Conservation (phyloP, 371 early-diverging fungal genomes). For the Mucor plumbeus region DNA sequence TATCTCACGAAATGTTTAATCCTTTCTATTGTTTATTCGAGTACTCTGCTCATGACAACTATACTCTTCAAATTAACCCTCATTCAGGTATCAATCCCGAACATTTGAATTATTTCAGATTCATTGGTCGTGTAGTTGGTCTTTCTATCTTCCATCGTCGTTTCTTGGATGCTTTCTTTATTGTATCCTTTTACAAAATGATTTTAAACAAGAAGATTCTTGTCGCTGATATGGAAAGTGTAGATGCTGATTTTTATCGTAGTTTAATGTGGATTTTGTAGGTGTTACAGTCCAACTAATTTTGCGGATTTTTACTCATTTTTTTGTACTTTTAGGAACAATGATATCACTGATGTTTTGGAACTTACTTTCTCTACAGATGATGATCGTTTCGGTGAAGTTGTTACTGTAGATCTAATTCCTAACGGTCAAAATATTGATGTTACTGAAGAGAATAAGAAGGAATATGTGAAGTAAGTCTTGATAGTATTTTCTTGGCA, state of each 20-base stretch:
- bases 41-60: slow-evolving; percentile 96
- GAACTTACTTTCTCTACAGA: slow-evolving; percentile 93
- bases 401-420: slow-evolving; percentile 89
- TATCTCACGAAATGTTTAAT: slow-evolving; percentile 99
- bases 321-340: slow-evolving; percentile 58
- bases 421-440: slow-evolving; percentile 79
- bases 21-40: slow-evolving; percentile 97
- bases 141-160: slow-evolving; percentile 97
- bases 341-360: slow-evolving; percentile 88
- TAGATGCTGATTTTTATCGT: slow-evolving; percentile 93
- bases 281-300: slow-evolving; percentile 21
- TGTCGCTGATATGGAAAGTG: slow-evolving; percentile 94
- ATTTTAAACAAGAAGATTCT: slow-evolving; percentile 88
- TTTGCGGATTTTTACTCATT: neutral
- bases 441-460: slow-evolving; percentile 39
- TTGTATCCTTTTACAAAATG: slow-evolving; percentile 96
- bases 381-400: slow-evolving; percentile 94
- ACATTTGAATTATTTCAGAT: slow-evolving; percentile 97
- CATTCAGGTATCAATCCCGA: slow-evolving; percentile 96
- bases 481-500: slow-evolving; percentile 2
- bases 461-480: slow-evolving; percentile 76
- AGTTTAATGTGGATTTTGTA: slow-evolving; percentile 94
- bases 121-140: slow-evolving; percentile 97
- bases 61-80: slow-evolving; percentile 96
- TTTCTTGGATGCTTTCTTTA: slow-evolving; percentile 96